Conservation (phyloP, 805 yeast species). For the Yarrowia yakushimensis region DNA sequence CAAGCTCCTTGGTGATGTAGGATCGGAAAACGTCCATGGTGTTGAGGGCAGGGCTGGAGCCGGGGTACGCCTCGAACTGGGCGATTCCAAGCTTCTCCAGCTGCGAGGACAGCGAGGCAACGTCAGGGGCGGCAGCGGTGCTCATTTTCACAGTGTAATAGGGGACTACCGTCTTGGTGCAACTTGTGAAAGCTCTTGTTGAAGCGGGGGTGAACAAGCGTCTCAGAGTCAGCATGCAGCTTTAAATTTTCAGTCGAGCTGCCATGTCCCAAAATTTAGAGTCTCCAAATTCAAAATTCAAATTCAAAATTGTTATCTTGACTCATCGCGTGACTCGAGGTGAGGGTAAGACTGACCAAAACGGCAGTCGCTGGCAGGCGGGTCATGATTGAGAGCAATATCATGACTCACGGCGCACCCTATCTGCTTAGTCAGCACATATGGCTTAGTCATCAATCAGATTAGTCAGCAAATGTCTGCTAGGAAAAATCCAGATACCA, state of each 20-base stretch:
- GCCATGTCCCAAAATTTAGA: background rate
- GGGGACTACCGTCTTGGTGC: background rate
- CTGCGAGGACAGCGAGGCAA: background rate
- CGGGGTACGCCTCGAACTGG: slow-evolving; percentile 36
- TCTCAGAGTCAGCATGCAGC: slow-evolving; percentile 19
- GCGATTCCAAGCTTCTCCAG: slow-evolving; percentile 27
- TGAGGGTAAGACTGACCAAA: too few relatives aligned
- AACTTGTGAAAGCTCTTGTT: background rate
- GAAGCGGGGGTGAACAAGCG: slow-evolving; percentile 9
- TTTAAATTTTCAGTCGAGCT: background rate
- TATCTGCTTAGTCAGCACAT: too few relatives aligned
- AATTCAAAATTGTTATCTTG: too few relatives aligned
- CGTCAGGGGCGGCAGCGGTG: slow-evolving; percentile 15
- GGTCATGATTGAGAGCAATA: too few relatives aligned
- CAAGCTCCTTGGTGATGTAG: slow-evolving; percentile 76
- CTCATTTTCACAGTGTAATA: background rate
- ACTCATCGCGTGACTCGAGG: too few relatives aligned
- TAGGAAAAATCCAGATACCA: background rate
- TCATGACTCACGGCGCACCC: too few relatives aligned
- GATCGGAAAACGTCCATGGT: slow-evolving; percentile 86
- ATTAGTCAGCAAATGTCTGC: too few relatives aligned
- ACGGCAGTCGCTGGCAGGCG: too few relatives aligned
- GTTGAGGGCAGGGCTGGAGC: slow-evolving; percentile 73
- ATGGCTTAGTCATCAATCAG: background rate
- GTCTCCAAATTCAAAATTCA: too few relatives aligned